Base-by-base conservation (phyloP, 371 early-diverging fungal genomes). In the Mucor velutinosus region DNA sequence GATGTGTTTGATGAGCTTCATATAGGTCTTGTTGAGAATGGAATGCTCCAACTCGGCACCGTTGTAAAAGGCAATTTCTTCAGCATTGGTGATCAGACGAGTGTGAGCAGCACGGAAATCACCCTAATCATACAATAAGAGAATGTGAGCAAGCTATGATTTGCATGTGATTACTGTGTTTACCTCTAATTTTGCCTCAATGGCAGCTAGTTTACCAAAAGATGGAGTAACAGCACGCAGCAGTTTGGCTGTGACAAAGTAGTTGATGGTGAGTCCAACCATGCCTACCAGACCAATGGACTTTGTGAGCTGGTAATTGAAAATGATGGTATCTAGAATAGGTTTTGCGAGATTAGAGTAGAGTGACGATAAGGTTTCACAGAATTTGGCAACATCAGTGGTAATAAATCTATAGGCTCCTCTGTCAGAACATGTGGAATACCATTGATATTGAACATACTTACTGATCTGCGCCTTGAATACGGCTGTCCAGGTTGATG, bases 311-410 rank as follows among this genome's bases (percentile, higher is more conserved):
- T 94, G 94, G 63, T 88, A 87, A 73, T 94, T 94, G 82, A 92
- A 95, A 62, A 94, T 92, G 57, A 94, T 72, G 30, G 90, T 91
- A 74, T 95, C 96, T 41, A 95, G 77, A 51, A 92, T 71, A 5
- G 96, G 96, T 74, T 95, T 95, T 60, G 93, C 93, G 32, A 94
- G 73, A 76, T 93, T 94, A 39, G 93, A 90, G 76, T 95, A 95
- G 15, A 95, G 78, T 51, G 89, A 87, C 25, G 90, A 76, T 35
- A 89, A 71, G 0, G 87, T 86, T 57, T 94, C 91, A 70, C 93
- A 94, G 80, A 95, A 95, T 60, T 88, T 87, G 47, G 91, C 86
- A 41, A 95, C 87, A 73, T 95, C 96, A 14, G 93, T 91, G 10
- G 94, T 93, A 65, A 95, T 92, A 71, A 86, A 87, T 59, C 87